Evolutionary conservation across 306 rosid species (phyloP), one percentile per base, ranked within the genome.

Genomic region (Senna siamea): DNA sequence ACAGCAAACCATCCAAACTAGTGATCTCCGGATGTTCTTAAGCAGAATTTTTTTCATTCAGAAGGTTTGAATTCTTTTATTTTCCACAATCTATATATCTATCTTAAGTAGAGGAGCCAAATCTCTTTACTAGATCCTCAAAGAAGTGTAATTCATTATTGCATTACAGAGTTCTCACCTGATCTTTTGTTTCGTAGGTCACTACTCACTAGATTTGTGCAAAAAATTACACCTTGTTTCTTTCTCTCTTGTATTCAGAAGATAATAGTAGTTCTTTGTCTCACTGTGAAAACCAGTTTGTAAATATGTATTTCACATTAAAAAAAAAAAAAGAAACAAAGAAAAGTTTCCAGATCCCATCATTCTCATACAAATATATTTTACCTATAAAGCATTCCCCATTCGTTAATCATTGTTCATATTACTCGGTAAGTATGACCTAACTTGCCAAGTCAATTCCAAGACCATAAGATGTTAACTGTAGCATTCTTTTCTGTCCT

Each of bases 241-340:
- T 64, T 57, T 53, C 55, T 19, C 55, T 32, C 77, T 79, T 75
- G 56, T 32, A 58, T 38, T 7, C 65, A 6, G 59, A 55, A 51
- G 34, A 53, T 13, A 38, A 64, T 43, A 44, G 38, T 38, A 44
- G 15, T 46, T 22, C 52, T 60, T 44, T 46, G 18, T 35, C 77
- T 9, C 46, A n/a, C 11, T 19, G 23, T 11, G 9, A 11, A 37
- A 23, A 44, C 47, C 62, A 41, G 62, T 37, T 62, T 38, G 12
- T 20, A 72, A 58, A 43, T 44, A 7, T 43, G 2, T 28, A 5
- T 37, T 37, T 37, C 8, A 37, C 4, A 37, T 37, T 9, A 43
- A 28, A 11, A 26, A n/a, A n/a, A n/a, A n/a, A n/a, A n/a, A n/a
- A n/a, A n/a, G n/a, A n/a, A n/a, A n/a, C n/a, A n/a, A n/a, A 23